Percentiles rank a stretch among this genome's conserved stretches.
Evolutionary conservation across 2,329 filamentous ascomycete species (phyloP).

Genomic region (Rasamsonia emersonii): DNA sequence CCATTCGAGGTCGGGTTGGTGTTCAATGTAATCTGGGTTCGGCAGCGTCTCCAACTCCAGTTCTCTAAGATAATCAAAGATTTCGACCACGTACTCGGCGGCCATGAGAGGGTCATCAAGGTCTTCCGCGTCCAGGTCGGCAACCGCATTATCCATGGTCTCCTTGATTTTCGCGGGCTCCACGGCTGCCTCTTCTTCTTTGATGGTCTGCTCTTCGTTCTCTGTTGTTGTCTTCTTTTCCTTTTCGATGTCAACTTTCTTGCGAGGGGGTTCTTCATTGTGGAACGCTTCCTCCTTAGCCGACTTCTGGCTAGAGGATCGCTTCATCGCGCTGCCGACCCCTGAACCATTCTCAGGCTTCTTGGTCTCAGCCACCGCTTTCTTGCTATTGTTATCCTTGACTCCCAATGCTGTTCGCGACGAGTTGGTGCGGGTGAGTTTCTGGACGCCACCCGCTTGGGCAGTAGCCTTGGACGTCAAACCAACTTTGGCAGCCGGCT

Average conservation of each 20-base stretch:
- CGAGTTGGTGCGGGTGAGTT: constrained; percentile 52
- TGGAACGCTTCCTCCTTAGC: constrained; percentile 51
- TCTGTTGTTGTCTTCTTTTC: constrained; percentile 26
- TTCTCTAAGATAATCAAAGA: constrained; percentile 89
- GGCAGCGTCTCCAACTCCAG: constrained; percentile 74
- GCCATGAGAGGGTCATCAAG: constrained; percentile 94
- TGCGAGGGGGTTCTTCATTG: constrained; percentile 57
- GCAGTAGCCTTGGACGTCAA: constrained; percentile 68
- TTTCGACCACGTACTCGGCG: constrained; percentile 92
- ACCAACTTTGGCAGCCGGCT: constrained; percentile 55
- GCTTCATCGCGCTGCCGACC: constrained; percentile 61
- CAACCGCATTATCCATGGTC: constrained; percentile 24
- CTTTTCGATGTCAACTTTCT: constrained; percentile 54
- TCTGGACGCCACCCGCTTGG: constrained; percentile 74
- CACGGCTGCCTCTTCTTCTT: constrained; percentile 18
- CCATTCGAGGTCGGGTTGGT: constrained; percentile 94
- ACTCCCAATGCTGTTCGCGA: constrained; percentile 54
- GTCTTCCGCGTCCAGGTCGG: constrained; percentile 75
- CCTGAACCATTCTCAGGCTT: constrained; percentile 65
- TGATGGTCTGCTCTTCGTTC: constrained; percentile 24
- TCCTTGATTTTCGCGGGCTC: constrained; percentile 36
- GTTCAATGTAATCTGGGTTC: constrained; percentile 89
- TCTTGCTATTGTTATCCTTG: constrained; percentile 59
- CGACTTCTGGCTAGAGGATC: constrained; percentile 44
- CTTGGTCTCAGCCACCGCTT: constrained; percentile 55